Evolutionary conservation across 2,329 filamentous ascomycete species (phyloP).

Genomic region (Cladosporium phlei): DNA sequence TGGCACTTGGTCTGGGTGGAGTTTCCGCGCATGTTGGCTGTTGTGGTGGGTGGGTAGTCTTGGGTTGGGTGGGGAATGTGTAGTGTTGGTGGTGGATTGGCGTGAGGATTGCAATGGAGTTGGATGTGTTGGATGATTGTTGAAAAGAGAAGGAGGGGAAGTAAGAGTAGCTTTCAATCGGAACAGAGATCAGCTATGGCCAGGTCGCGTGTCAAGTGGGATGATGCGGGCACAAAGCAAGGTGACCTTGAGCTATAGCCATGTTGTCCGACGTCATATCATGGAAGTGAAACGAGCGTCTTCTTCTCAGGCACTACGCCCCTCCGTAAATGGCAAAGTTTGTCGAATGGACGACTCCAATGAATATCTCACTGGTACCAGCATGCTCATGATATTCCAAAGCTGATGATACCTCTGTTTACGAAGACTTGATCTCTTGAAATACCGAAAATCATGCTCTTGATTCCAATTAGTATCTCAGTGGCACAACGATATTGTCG

Average conservation of each 20-base stretch:
- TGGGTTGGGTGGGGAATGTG: slow-evolving; percentile 31
- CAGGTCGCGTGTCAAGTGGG: slow-evolving; percentile 14
- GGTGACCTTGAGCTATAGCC: slow-evolving; percentile 10
- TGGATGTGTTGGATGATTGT: slow-evolving; percentile 8
- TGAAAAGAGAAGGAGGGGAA: neutral
- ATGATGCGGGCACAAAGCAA: slow-evolving; percentile 8
- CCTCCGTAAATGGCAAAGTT: too few species aligned
- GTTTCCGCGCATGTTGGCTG: slow-evolving; percentile 55
- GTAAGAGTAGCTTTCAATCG: slow-evolving; percentile 5
- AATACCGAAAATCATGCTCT: too few species aligned
- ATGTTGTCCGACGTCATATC: neutral
- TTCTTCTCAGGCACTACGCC: slow-evolving; percentile 10
- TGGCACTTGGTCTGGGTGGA: slow-evolving; percentile 70
- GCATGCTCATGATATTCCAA: too few species aligned
- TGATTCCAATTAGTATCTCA: too few species aligned
- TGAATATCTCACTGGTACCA: too few species aligned
- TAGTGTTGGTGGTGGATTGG: neutral
- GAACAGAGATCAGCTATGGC: slow-evolving; percentile 10
- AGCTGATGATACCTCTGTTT: too few species aligned
- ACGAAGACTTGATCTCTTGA: too few species aligned
- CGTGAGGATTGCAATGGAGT: neutral
- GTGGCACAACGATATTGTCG: too few species aligned
- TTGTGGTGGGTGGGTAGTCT: slow-evolving; percentile 29
- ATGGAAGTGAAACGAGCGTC: neutral
- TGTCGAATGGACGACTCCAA: too few species aligned